Evolutionary conservation across 1,139 yeast species (phyloP).

Genomic region (Hansenula sp.): DNA sequence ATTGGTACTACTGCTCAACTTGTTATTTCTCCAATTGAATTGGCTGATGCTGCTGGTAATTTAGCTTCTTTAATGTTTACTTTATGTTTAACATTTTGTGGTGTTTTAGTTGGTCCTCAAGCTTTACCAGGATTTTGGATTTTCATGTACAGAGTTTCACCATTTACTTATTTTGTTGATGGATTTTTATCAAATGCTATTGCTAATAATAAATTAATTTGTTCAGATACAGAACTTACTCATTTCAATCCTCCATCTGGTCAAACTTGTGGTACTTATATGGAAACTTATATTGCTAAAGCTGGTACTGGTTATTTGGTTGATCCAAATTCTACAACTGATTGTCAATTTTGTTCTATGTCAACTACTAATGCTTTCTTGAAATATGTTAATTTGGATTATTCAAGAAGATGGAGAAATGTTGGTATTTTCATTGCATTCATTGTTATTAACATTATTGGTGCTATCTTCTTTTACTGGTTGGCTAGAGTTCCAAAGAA

Average conservation of each 20-base stretch:
- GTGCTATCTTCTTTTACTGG: constrained; percentile 61
- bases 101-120: constrained; percentile 66
- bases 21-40: constrained; percentile 55
- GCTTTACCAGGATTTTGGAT: constrained; percentile 59
- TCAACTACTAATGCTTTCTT: constrained; percentile 48
- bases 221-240: constrained; percentile 44
- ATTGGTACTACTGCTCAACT: constrained; percentile 63
- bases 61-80: constrained; percentile 60
- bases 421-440: constrained; percentile 42
- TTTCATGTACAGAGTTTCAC: constrained; percentile 60
- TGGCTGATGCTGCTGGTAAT: constrained; percentile 75
- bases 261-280: constrained; percentile 49
- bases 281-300: constrained; percentile 37
- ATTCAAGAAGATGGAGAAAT: constrained; percentile 61
- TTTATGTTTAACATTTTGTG: constrained; percentile 72
- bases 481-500: constrained; percentile 69
- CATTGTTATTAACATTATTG: constrained; percentile 48
- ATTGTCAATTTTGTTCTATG: constrained; percentile 50
- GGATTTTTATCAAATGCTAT: constrained; percentile 49
- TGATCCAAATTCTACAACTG: constrained; percentile 37
- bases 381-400: constrained; percentile 35
- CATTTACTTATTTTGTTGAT: constrained; percentile 55
- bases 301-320: constrained; percentile 54
- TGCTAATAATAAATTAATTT: constrained; percentile 44
- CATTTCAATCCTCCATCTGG: constrained; percentile 42